Conservation (phyloP, 352 stramenopile species). For the Pythium rhizo-oryzae region DNA sequence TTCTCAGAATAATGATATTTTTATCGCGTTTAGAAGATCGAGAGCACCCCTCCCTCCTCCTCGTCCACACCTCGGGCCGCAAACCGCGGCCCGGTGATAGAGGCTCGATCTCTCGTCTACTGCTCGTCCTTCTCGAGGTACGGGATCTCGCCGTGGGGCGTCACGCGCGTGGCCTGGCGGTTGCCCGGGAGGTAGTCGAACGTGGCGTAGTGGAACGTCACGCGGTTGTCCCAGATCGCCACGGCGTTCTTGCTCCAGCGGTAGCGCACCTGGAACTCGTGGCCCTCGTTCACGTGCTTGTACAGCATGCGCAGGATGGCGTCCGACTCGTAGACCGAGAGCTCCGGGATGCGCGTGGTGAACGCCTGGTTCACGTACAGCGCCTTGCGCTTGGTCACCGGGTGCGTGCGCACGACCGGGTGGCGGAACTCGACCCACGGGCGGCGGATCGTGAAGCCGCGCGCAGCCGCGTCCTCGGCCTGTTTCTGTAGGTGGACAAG, state of each 20-base stretch:
- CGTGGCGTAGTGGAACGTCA: slow-evolving; percentile 38
- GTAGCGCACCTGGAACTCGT: slow-evolving; percentile 43
- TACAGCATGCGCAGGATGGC: slow-evolving; percentile 26
- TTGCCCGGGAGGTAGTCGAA: slow-evolving; percentile 44
- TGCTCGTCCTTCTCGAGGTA: slow-evolving; percentile 14
- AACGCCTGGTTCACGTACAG: slow-evolving; percentile 48
- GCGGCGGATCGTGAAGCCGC: slow-evolving; percentile 36
- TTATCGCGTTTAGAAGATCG: too few species aligned
- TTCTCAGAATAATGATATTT: too few species aligned
- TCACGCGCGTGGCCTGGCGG: slow-evolving; percentile 38
- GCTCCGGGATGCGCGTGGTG: slow-evolving; percentile 40
- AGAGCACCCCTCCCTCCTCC: too few species aligned
- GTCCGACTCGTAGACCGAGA: slow-evolving; percentile 43
- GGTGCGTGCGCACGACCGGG: slow-evolving; percentile 45
- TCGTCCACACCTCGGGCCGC: too few species aligned
- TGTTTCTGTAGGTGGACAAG: slow-evolving; percentile 26
- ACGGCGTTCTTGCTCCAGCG: slow-evolving; percentile 35
- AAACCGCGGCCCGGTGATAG: too few species aligned
- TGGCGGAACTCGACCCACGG: slow-evolving; percentile 43
- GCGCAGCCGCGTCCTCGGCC: slow-evolving; percentile 30
- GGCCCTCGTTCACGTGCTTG: slow-evolving; percentile 32
- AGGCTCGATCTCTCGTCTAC: too few species aligned
- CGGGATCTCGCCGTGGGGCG: slow-evolving; percentile 36
- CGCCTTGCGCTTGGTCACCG: slow-evolving; percentile 37
- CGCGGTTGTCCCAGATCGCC: slow-evolving; percentile 41